Base-by-base conservation (phyloP, 1,284 basidiomycete species). In the Trichosporon faecale region DNA sequence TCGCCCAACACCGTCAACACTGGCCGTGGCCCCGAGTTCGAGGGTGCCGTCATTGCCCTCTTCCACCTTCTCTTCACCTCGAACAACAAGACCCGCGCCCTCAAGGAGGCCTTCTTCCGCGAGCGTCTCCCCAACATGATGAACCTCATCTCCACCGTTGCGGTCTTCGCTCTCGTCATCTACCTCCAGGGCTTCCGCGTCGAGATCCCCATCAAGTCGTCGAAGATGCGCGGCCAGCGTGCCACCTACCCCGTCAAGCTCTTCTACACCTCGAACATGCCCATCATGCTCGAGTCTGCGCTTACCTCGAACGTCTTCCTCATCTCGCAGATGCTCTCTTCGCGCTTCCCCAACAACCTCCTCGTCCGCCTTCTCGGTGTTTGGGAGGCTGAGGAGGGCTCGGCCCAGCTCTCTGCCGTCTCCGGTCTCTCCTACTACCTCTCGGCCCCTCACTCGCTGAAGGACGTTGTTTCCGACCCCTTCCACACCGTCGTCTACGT, bases 181-280 rank as follows among this genome's bases (percentile, higher is more conserved):
- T 99, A 98, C 86, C 88, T 99, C 72, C 96, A 99, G 85, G 96
- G 97, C 33, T 99, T 99, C 92, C 89, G 96, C 72, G 92, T 98
- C 76, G 96, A 99, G 84, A 98, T 99, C 80, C 96, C 96, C 18
- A 93, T 99, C 84, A 98, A 99, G 89, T 92, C 90, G 84, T 95
- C 94, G 87, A 89, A 90, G 75, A 95, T 95, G 91, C 89, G 95
- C 74, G 96, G 97, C 35, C 95, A 98, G 85, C 89, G 94, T 65
- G 95, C 93, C 64, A 89, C 90, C 44, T 99, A 97, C 87, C 96
- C 97, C 70, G 89, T 99, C 86, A 99, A 98, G 86, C 89, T 99
- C 61, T 99, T 99, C 87, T 99, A 99, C 86, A 98, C 96, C 27
- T 91, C 90, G 74, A 99, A 98, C 88, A 98, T 98, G 96, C 95